Percentiles rank a stretch among this genome's conserved stretches.
These are phyloP conservation scores for Microdochium paspali DNA, from an alignment of 2,329 filamentous ascomycete genomes.

Conservation along the genomic window DNA sequence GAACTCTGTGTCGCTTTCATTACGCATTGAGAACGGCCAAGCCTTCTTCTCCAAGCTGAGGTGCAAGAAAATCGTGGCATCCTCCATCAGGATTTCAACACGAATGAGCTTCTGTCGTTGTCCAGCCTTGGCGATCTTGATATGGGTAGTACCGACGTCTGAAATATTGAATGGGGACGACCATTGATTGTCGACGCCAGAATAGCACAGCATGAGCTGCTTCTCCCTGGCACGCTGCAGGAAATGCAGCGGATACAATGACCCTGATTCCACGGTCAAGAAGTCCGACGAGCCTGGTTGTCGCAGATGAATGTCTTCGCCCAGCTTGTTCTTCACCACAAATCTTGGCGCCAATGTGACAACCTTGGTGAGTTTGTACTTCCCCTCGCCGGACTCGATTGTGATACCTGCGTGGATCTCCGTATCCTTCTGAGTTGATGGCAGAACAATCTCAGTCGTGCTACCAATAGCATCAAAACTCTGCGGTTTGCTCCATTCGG, in stretches of 20 bases:
- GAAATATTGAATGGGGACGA: conserved; percentile 97
- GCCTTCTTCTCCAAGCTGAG: conserved; percentile 85
- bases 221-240: conserved; percentile 75
- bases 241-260: conserved; percentile 81
- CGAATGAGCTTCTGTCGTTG: conserved; percentile 83
- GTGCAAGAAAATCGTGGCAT: conserved; percentile 87
- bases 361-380: conserved; percentile 96
- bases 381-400: conserved; percentile 84
- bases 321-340: conserved; percentile 85
- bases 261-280: conserved; percentile 66
- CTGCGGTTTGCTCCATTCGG: conserved; percentile 93
- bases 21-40: conserved; percentile 98
- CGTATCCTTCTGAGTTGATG: conserved; percentile 57
- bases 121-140: conserved; percentile 86
- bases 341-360: conserved; percentile 90
- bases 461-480: conserved; percentile 98
- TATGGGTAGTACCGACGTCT: conserved; percentile 81
- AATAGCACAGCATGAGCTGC: conserved; percentile 86
- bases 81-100: conserved; percentile 84
- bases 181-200: conserved; percentile 94
- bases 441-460: conserved; percentile 76
- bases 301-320: conserved; percentile 79
- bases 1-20: conserved; percentile 95
- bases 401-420: conserved; percentile 91
- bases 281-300: conserved; percentile 88